phyloP scores from a whole-genome alignment of 2,329 filamentous ascomycete species.

The Penicillium vulpinum region DNA sequence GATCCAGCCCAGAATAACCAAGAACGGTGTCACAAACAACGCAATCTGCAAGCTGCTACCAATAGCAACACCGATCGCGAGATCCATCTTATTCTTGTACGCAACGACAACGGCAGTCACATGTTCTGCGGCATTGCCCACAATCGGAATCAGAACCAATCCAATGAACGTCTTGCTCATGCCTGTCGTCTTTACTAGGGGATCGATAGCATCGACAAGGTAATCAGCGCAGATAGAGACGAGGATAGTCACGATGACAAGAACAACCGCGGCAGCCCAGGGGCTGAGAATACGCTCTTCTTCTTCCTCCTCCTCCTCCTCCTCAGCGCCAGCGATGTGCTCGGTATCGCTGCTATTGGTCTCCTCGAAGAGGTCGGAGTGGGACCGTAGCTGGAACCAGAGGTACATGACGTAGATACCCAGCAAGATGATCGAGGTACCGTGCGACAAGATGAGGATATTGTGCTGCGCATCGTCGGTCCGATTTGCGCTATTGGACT shows the following conservation, averaged over 20 bases:
- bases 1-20: constrained; percentile 79
- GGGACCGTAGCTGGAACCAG: constrained; percentile 74
- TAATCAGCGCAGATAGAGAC: constrained; percentile 76
- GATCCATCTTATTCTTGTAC: constrained; percentile 67
- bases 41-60: constrained; percentile 82
- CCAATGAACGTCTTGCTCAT: constrained; percentile 82
- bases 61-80: constrained; percentile 76
- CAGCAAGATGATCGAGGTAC: constrained; percentile 73
- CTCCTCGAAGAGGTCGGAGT: constrained; percentile 69
- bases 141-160: constrained; percentile 75
- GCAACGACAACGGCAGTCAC: constrained; percentile 80
- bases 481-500: not conserved
- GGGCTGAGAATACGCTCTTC: constrained; percentile 60
- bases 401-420: constrained; percentile 75
- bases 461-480: constrained; percentile 43
- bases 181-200: constrained; percentile 65
- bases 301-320: constrained; percentile 51
- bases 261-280: constrained; percentile 63
- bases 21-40: constrained; percentile 74
- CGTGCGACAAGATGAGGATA: constrained; percentile 71
- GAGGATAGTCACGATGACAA: constrained; percentile 68
- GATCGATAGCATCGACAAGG: constrained; percentile 73
- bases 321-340: constrained; percentile 22
- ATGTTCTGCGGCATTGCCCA: constrained; percentile 78
- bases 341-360: constrained; percentile 45